phyloP scores from a whole-genome alignment of 164 flowering plant species.

The Sedum album region DNA sequence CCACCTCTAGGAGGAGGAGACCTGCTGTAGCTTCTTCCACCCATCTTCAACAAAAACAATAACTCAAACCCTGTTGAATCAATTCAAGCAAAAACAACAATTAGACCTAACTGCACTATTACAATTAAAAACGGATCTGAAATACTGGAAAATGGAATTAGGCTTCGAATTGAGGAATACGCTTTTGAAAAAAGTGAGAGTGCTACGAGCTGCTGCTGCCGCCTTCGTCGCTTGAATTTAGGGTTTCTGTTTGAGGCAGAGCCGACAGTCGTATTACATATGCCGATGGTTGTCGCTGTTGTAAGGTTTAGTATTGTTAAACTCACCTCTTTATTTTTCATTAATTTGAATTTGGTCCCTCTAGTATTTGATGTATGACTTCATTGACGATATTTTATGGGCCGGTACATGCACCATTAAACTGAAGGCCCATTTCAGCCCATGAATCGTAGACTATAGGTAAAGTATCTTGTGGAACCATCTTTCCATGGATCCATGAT shows the following conservation, averaged over 20 bases:
- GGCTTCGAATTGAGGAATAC: too few species aligned
- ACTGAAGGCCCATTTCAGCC: too few species aligned
- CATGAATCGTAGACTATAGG: too few species aligned
- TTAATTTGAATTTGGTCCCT: background rate
- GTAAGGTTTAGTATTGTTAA: background rate
- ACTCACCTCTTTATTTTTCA: background rate
- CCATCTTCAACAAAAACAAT: conserved; percentile 28
- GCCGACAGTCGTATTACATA: background rate
- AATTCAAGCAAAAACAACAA: background rate
- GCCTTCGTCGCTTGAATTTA: background rate
- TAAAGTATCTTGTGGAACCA: too few species aligned
- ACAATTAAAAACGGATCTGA: background rate
- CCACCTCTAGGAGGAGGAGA: conserved; percentile 72
- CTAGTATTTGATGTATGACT: background rate
- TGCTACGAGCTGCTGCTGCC: background rate
- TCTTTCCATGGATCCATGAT: too few species aligned
- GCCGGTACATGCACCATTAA: too few species aligned
- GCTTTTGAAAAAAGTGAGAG: background rate
- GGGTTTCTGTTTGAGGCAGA: background rate
- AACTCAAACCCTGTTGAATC: background rate
- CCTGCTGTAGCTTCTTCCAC: conserved; percentile 83
- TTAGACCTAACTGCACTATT: background rate
- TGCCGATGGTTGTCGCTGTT: background rate
- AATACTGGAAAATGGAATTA: too few species aligned
- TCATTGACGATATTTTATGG: too few species aligned